Evolutionary conservation across 495 filamentous ascomycete genomes (phyloP).

Genomic region (Xylona heveae): DNA sequence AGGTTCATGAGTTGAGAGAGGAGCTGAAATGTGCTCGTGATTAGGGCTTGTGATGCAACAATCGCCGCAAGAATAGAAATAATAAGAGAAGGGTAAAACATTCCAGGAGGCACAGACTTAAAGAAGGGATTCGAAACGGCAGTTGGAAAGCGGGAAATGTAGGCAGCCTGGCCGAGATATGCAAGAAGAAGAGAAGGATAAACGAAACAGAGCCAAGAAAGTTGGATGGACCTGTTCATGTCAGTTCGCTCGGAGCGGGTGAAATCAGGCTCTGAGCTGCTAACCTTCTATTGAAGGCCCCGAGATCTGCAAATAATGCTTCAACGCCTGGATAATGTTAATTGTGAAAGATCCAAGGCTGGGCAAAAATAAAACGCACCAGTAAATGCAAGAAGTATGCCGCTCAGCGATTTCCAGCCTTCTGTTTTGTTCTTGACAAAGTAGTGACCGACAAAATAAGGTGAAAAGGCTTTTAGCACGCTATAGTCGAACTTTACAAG

Average conservation of each 20-base stretch:
- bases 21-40: slow-evolving; percentile 52
- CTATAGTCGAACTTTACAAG: slow-evolving; percentile 37
- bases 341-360: neutral
- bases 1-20: slow-evolving; percentile 48
- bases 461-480: slow-evolving; percentile 49
- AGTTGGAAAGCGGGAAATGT: slow-evolving; percentile 34
- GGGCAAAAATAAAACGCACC: slow-evolving; percentile 14
- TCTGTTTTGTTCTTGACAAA: slow-evolving; percentile 35
- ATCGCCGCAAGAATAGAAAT: slow-evolving; percentile 47
- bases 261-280: slow-evolving; percentile 7
- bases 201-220: slow-evolving; percentile 39
- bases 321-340: slow-evolving; percentile 26
- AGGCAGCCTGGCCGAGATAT: slow-evolving; percentile 56
- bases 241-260: neutral
- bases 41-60: slow-evolving; percentile 60
- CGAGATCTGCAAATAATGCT: slow-evolving; percentile 54
- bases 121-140: slow-evolving; percentile 56
- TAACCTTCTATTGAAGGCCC: slow-evolving; percentile 34
- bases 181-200: slow-evolving; percentile 50
- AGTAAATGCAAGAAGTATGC: slow-evolving; percentile 49
- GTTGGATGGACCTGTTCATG: slow-evolving; percentile 28
- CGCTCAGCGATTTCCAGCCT: slow-evolving; percentile 48
- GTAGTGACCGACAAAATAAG: slow-evolving; percentile 38
- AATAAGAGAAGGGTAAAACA: slow-evolving; percentile 40
- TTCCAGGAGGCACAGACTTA: slow-evolving; percentile 40